Base-by-base conservation (phyloP, 1,139 yeast species). In the Blastobotrys proliferans region DNA sequence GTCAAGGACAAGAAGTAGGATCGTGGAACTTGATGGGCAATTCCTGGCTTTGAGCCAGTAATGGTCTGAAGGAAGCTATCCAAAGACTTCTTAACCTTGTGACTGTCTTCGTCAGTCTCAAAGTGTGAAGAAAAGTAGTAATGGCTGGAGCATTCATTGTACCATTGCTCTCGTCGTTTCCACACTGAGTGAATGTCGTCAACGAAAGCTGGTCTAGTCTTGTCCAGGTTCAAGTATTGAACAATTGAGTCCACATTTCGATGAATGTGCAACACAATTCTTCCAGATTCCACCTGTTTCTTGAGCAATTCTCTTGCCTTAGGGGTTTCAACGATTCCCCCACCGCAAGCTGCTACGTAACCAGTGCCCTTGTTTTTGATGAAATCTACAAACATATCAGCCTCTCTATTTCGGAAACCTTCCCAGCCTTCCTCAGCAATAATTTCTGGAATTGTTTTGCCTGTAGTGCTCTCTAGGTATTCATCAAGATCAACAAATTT, bases 271-370 rank as follows among this genome's bases (percentile, higher is more conserved):
- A 92, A 70, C 6, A 92, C 97, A 51, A 85, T 75, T 5, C 90
- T 85, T 19, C 87, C 88, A 35, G 65, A 59, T 25, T 64, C 58
- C 33, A 70, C 65, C 62, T 80, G 83, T 9, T 69, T 59, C 56
- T 79, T 73, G 60, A 92, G 70, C 9, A 76, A 51, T 5, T 69
- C 69, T 55, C 97, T 77, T 6, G 94, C 80, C n/a, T 62, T 74
- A 10, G 73, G 74, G 25, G 76, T 75, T 64, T 92, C 98, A 27
- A 92, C 95, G 51, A 94, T 74, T 6, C 99, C 99, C 33, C 99
- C 99, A 27, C 99, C 99, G 44, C 97, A 86, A 1, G 98, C 86
- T 42, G 88, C 73, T 27, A 92, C 84, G 55, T 79, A 72, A 2
- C 84, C 85, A 2, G 66, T 62, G 3, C 79, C 69, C 54, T 73